Evolutionary conservation across 768 basidiomycete species (phyloP).

Genomic region (Sutorius australiensis): DNA sequence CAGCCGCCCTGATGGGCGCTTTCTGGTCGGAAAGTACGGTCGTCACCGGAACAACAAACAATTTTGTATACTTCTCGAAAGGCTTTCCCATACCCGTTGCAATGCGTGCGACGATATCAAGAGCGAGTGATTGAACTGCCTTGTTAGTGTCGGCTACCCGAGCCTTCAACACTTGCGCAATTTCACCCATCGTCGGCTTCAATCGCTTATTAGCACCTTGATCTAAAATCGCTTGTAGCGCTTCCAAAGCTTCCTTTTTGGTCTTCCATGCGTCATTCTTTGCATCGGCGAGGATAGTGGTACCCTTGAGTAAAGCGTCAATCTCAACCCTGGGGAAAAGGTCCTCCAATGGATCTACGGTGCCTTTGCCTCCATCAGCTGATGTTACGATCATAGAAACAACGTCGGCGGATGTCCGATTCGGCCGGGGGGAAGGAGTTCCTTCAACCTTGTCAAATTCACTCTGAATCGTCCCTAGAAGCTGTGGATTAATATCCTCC

Average conservation of each 20-base stretch:
- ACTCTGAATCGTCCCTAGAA: constrained; percentile 81
- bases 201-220: constrained; percentile 90
- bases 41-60: constrained; percentile 73
- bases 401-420: constrained; percentile 72
- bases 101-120: constrained; percentile 87
- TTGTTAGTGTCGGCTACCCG: constrained; percentile 92
- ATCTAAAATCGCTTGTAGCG: constrained; percentile 77
- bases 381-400: constrained; percentile 44
- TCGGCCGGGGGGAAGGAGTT: constrained; percentile 71
- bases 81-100: constrained; percentile 93
- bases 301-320: constrained; percentile 79
- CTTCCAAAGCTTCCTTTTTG: constrained; percentile 92
- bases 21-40: constrained; percentile 93
- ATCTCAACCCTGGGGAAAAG: constrained; percentile 94
- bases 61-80: constrained; percentile 84
- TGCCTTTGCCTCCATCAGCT: constrained; percentile 38
- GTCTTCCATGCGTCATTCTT: constrained; percentile 97
- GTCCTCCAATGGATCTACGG: constrained; percentile 80
- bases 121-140: constrained; percentile 82
- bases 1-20: constrained; percentile 76
- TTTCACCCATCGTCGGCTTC: constrained; percentile 90
- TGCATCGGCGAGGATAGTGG: constrained; percentile 74
- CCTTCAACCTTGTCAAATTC: constrained; percentile 95
- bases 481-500: constrained; percentile 91
- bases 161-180: constrained; percentile 82